Conservation (phyloP, 768 basidiomycete genomes). For the Trametes meyenii region DNA sequence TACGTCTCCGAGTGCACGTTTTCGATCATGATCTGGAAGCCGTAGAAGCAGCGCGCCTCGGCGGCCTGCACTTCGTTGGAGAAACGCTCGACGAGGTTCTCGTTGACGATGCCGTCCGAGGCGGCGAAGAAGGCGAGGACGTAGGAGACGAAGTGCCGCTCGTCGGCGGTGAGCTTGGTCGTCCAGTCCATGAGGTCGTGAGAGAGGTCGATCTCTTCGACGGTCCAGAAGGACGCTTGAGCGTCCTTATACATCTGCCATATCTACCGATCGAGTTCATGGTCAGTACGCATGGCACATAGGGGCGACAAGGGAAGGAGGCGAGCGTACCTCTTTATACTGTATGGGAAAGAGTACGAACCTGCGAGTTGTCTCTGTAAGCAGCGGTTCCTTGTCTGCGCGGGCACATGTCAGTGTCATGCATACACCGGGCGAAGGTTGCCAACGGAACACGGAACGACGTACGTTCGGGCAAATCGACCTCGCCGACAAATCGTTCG, state of each 20-base stretch:
- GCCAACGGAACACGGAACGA: not conserved
- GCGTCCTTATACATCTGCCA: constrained; percentile 97
- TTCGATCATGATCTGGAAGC: constrained; percentile 99
- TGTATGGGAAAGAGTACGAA: constrained; percentile 95
- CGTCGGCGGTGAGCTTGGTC: constrained; percentile 73
- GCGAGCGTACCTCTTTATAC: constrained; percentile 73
- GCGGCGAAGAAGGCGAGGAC: constrained; percentile 97
- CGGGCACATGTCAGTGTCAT: not conserved
- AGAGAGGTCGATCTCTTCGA: constrained; percentile 89
- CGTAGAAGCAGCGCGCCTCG: constrained; percentile 95
- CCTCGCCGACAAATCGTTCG: constrained; percentile 55
- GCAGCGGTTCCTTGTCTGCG: constrained; percentile 75
- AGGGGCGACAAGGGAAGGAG: not conserved
- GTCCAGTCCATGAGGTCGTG: constrained; percentile 88
- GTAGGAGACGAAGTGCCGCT: constrained; percentile 88
- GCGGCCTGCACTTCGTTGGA: constrained; percentile 90
- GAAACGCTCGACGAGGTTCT: constrained; percentile 93
- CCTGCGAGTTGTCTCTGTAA: constrained; percentile 74
- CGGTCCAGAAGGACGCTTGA: constrained; percentile 93
- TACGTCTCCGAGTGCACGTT: constrained; percentile 98
- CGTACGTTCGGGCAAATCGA: constrained; percentile 52
- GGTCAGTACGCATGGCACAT: not conserved
- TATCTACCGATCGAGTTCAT: constrained; percentile 52
- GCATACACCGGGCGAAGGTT: too few relatives aligned
- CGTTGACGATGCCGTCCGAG: constrained; percentile 95